A percentile compares a stretch with the other conserved stretches of the same genome.
Conservation (phyloP, 2,329 filamentous ascomycete genomes). For the Ustilaginoidea virens region DNA sequence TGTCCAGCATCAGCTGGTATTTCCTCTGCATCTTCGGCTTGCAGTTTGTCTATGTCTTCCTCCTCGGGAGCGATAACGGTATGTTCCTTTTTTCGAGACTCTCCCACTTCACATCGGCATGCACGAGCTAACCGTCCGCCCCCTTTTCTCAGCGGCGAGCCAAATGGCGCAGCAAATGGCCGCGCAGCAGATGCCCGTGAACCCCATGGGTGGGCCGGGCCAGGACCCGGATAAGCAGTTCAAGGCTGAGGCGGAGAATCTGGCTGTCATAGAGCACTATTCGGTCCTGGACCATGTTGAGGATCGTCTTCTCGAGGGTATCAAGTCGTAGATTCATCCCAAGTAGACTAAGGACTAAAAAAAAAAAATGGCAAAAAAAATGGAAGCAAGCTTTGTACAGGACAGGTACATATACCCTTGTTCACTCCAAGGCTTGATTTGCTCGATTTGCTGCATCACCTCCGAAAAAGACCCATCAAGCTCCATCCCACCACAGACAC, state of each 20-base stretch:
- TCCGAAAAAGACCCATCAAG: conserved; percentile 5
- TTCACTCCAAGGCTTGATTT: too few relatives aligned
- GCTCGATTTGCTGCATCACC: conserved; percentile 6
- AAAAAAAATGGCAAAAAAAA: too few relatives aligned
- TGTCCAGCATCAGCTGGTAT: conserved; percentile 97
- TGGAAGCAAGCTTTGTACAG: too few relatives aligned
- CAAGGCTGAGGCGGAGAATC: conserved; percentile 79
- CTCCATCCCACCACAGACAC: conserved; percentile 47
- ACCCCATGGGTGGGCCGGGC: conserved; percentile 68
- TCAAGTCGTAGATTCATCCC: conserved; percentile 20
- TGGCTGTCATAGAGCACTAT: conserved; percentile 88
- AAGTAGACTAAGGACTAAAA: conserved; percentile 4
- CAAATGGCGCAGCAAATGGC: conserved; percentile 88
- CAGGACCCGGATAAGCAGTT: conserved; percentile 96
- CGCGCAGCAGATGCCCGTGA: conserved; percentile 34
- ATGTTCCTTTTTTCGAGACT: conserved; percentile 26
- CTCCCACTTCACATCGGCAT: conserved; percentile 1
- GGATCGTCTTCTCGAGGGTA: conserved; percentile 55
- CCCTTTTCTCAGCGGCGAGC: conserved; percentile 55
- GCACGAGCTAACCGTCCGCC: conserved; percentile 8
- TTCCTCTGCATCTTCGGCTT: conserved; percentile 94
- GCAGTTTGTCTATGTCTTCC: conserved; percentile 93
- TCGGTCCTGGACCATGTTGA: conserved; percentile 84
- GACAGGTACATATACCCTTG: too few relatives aligned
- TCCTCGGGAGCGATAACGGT: conserved; percentile 94